phyloP scores from a whole-genome alignment of 257 asterid species.

The Nicotiana undulata region DNA sequence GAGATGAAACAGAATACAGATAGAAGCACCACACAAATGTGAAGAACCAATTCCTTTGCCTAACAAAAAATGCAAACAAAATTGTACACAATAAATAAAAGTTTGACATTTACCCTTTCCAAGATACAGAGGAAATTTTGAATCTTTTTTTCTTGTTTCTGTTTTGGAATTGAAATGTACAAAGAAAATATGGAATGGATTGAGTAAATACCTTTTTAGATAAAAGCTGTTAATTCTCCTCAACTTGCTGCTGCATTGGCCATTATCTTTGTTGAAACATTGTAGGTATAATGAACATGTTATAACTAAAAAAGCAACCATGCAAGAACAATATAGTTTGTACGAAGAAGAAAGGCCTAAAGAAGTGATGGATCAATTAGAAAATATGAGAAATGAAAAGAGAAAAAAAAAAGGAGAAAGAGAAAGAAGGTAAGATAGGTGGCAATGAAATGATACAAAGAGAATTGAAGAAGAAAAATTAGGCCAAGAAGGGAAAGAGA shows the following conservation, averaged over 20 bases:
- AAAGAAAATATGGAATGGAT: neutral
- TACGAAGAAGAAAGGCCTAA: conserved; percentile 3
- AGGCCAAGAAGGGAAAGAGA: conserved; percentile 14
- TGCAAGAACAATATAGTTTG: conserved; percentile 10
- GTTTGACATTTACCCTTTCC: neutral
- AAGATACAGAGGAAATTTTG: neutral
- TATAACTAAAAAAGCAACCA: conserved; percentile 32
- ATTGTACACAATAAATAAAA: neutral
- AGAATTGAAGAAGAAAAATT: conserved; percentile 5
- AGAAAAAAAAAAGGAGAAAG: conserved; percentile 16
- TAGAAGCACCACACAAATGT: conserved; percentile 18
- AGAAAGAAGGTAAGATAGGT: neutral
- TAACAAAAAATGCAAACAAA: conserved; percentile 25
- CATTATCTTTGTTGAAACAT: conserved; percentile 16
- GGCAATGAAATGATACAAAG: neutral
- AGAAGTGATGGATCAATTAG: neutral
- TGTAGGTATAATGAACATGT: conserved; percentile 14
- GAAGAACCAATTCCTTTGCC: conserved; percentile 26
- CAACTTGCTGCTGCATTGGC: conserved; percentile 28
- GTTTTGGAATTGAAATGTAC: neutral
- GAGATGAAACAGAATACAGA: conserved; percentile 19
- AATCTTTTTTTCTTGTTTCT: neutral
- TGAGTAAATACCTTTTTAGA: conserved; percentile 29
- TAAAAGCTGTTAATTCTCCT: conserved; percentile 26
- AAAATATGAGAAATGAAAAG: conserved; percentile 1